Base-by-base conservation (phyloP, 192 early-diverging fungal genomes). In the Coemansia pectinata region DNA sequence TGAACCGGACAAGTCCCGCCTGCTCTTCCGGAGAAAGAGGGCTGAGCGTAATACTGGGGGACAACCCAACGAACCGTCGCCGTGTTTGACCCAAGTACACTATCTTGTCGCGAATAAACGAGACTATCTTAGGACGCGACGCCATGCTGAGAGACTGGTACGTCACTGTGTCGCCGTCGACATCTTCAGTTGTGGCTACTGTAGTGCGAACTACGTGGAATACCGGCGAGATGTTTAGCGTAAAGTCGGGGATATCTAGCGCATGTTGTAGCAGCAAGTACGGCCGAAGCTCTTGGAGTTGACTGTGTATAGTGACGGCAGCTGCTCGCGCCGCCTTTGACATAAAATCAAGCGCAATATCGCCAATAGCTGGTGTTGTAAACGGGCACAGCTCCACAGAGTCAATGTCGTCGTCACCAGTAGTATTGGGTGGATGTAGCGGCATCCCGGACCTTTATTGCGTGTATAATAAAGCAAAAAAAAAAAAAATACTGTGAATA, bases 71-170 rank as follows among this genome's bases (percentile, higher is more conserved):
- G 45, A 70, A 70, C 62, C 61, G 17, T 62, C 50, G n/a, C 15
- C 62, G 67, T 14, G 62, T 21, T 63, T 70, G 73, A 0, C 67
- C 67, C 10, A 61, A 27, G 39, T 69, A 42, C 25, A 75, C 36
- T 14, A 75, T 40, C 33, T 47, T 64, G 19, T 61, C 45, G 27
- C 55, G 48, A 23, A 75, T 47, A 7, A 52, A 29, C 53, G 39
- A 38, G 6, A 66, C 67, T 61, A 75, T 48, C 62, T 40, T 33
- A 11, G 73, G 67, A 29, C 73, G 52, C 38, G 63, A 14, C 21
- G 52, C 63, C 52, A 45, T 71, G 11, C 52, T 33, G 42, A 65
- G 50, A 6, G 40, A 31, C 33, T 55, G 67, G 40, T 68, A 68
- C 17, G 67, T 29, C 39, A 67, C 23, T 29, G 21, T 44, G 7